These are phyloP conservation scores for Tolypocladium album DNA, from an alignment of 2,329 filamentous ascomycete genomes.

Conservation along the genomic window DNA sequence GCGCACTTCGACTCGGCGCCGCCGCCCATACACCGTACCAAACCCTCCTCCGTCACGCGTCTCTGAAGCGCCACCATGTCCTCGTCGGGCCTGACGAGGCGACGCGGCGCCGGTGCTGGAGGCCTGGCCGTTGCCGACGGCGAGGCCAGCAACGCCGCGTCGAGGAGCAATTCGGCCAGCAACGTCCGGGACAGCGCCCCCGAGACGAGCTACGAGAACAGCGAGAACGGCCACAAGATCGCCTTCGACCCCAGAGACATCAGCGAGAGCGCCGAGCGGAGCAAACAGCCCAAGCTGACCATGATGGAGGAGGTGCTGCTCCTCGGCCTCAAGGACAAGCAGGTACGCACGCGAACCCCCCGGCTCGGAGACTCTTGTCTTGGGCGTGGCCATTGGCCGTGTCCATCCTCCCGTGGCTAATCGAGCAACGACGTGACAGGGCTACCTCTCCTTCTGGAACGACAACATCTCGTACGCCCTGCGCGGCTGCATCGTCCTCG, in stretches of 20 bases:
- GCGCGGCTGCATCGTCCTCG: conserved; percentile 95
- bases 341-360: conserved; percentile 46
- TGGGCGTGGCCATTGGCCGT: neutral
- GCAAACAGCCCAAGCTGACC: conserved; percentile 95
- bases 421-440: conserved; percentile 40
- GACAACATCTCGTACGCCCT: conserved; percentile 99
- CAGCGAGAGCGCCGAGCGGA: conserved; percentile 89
- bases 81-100: conserved; percentile 47
- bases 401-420: conserved; percentile 1
- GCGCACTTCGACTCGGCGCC: neutral
- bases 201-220: conserved; percentile 79
- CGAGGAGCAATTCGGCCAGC: conserved; percentile 46
- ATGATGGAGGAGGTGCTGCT: conserved; percentile 97
- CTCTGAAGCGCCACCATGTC: conserved; percentile 19
- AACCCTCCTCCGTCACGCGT: neutral
- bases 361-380: neutral
- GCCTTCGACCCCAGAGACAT: conserved; percentile 96
- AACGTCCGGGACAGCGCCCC: conserved; percentile 44
- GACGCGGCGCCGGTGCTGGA: conserved; percentile 59
- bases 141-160: conserved; percentile 44
- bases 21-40: neutral
- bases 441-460: conserved; percentile 99
- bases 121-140: conserved; percentile 45
- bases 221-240: conserved; percentile 97
- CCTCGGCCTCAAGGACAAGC: conserved; percentile 95